Conservation (phyloP, 2,329 filamentous ascomycete species). For the Clonostachys solani region DNA sequence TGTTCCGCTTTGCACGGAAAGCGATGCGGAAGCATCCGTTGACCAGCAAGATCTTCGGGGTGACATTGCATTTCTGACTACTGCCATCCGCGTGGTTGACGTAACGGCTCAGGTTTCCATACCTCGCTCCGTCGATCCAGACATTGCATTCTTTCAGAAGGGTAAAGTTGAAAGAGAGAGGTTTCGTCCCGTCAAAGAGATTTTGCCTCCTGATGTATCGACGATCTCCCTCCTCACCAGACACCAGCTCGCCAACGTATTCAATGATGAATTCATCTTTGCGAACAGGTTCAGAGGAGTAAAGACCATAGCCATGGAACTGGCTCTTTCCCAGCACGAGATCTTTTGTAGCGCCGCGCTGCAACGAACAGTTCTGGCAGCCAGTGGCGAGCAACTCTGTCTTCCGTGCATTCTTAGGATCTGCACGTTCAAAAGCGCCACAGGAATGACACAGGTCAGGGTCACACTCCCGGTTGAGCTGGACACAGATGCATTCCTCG, state of each 20-base stretch:
- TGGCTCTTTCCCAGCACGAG: conserved; percentile 68
- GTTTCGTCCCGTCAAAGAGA: conserved; percentile 48
- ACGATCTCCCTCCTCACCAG: conserved; percentile 63
- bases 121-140: conserved; percentile 71
- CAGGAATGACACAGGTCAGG: conserved; percentile 69
- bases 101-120: conserved; percentile 78
- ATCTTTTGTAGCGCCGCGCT: conserved; percentile 61
- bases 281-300: conserved; percentile 62
- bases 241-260: conserved; percentile 76
- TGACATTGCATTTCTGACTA: conserved; percentile 54
- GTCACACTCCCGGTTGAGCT: conserved; percentile 76
- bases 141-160: conserved; percentile 56
- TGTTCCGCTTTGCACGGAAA: conserved; percentile 63
- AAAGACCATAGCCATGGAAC: conserved; percentile 72
- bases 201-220: conserved; percentile 58
- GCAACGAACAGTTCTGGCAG: conserved; percentile 70
- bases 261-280: conserved; percentile 74
- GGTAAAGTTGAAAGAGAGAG: conserved; percentile 62
- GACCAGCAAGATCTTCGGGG: conserved; percentile 64
- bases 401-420: conserved; percentile 62
- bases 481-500: conserved; percentile 63
- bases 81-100: conserved; percentile 67
- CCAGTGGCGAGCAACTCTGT: conserved; percentile 49
- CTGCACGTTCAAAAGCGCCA: conserved; percentile 63
- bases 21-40: conserved; percentile 75